phyloP scores from a whole-genome alignment of 2,329 filamentous ascomycete genomes.

The Epichloe coenophiala region DNA sequence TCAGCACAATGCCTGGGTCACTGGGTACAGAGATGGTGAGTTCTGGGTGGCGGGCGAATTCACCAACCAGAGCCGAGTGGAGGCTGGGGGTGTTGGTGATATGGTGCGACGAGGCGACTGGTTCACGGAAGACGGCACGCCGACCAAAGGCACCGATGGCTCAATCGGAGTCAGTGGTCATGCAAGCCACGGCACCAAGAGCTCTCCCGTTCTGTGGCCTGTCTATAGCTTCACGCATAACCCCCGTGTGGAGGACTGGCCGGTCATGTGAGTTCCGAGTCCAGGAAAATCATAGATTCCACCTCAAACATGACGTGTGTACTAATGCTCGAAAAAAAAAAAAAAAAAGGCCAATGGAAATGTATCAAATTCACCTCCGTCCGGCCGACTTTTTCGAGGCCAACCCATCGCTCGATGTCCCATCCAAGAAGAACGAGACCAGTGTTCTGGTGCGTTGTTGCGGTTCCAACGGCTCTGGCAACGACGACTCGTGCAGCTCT shows the following conservation, averaged over 20 bases:
- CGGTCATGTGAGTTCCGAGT: conserved; percentile 30
- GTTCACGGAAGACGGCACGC: conserved; percentile 22
- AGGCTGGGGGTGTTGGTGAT: conserved; percentile 29
- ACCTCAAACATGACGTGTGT: neutral
- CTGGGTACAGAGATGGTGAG: conserved; percentile 34
- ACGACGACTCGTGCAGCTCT: conserved; percentile 5
- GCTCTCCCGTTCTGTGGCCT: conserved; percentile 30
- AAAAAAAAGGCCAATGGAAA: conserved; percentile 30
- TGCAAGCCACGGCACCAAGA: conserved; percentile 9
- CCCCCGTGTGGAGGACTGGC: conserved; percentile 35
- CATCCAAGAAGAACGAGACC: conserved; percentile 21
- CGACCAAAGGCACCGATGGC: conserved; percentile 5
- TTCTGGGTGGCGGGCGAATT: conserved; percentile 37
- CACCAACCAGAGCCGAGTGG: conserved; percentile 33
- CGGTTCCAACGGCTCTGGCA: conserved; percentile 5
- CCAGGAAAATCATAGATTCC: too few relatives aligned
- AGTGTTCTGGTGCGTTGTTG: conserved; percentile 29
- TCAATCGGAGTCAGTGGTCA: conserved; percentile 1
- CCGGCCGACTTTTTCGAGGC: conserved; percentile 33
- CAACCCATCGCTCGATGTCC: conserved; percentile 34
- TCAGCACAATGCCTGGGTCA: conserved; percentile 34
- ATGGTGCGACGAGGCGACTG: conserved; percentile 34
- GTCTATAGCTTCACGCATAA: conserved; percentile 36
- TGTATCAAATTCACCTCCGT: conserved; percentile 27
- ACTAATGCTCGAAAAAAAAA: neutral